Evolutionary conservation across 2,329 filamentous ascomycete species (phyloP), one percentile per base, ranked within the genome.

Genomic region (Phyllachora maydis): DNA sequence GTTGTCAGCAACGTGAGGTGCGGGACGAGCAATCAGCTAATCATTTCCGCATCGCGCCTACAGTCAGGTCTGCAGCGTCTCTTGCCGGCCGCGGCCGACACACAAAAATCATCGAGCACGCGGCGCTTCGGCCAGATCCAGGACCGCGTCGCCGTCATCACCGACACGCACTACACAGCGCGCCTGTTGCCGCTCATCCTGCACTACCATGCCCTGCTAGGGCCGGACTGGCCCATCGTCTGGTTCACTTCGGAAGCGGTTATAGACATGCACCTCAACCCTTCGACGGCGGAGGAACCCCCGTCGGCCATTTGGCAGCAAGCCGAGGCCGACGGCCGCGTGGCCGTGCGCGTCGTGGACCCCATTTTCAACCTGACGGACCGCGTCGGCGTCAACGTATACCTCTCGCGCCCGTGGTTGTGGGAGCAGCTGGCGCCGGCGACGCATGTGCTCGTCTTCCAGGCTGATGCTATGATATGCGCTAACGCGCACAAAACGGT

Each of bases 381-480:
- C 14, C 17, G 35, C 32, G 18, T 31, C 31, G 9, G 34, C 35
- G 19, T 44, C 28, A 26, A 32, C 23, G 21, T 28, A 4, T 47
- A 42, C 22, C 34, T 47, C 27, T 36, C 42, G 6, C 28, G 31
- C 16, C 42, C 40, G 11, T 40, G 41, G 13, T 26, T 42, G 14
- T 47, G 42, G 42, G 37, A 44, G 18, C 28, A 35, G 17, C 32
- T 47, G 11, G 37, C 35, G 6, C 42, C 43, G 3, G 36, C 39
- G 5, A 37, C 42, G 18, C 32, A 43, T 24, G 35, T 47, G 1
- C 24, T 47, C n/a, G 31, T 46, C 14, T 47, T 47, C 29, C 40
- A 45, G 20, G 36, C 40, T 19, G 43, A 47, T 28, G 39, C 39
- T 6, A 43, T 47, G 28, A 27, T 47, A 6, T 47, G 43, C 27